These are phyloP conservation scores for Balakata baccata DNA, from an alignment of 345 rosid species.

Conservation along the genomic window DNA sequence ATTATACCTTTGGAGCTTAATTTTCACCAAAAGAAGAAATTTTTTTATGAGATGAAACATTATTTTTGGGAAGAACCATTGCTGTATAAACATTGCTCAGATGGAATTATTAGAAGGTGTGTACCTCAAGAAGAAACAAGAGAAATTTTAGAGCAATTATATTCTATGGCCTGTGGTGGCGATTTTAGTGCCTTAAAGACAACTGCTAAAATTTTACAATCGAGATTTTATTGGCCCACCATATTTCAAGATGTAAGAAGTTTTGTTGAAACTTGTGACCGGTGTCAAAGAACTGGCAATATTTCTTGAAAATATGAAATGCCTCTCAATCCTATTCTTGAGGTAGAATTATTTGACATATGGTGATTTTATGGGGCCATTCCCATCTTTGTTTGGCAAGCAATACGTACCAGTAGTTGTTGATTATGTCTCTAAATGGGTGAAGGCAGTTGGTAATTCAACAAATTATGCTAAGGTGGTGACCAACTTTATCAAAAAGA, in stretches of 20 bases:
- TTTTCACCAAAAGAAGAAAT: background rate
- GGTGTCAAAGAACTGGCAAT: background rate
- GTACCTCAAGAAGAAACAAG: background rate
- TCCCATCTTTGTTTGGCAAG: background rate
- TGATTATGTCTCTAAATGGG: no score
- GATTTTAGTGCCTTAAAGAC: background rate
- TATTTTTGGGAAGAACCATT: constrained; percentile 1
- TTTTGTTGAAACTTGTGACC: background rate
- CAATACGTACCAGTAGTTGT: background rate
- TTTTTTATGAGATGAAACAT: background rate
- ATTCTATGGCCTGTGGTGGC: background rate
- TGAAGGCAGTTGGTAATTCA: background rate
- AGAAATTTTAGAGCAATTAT: background rate
- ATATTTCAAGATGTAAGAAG: background rate
- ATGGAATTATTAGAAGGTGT: constrained; percentile 9
- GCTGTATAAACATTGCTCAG: background rate
- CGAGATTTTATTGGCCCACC: no score
- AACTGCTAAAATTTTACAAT: background rate
- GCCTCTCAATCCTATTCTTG: background rate
- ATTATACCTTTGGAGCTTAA: background rate
- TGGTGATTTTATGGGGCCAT: constrained; percentile 6
- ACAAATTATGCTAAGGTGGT: background rate
- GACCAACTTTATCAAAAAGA: background rate
- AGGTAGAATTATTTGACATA: constrained; percentile 4
- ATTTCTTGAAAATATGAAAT: background rate